Evolutionary conservation across 257 asterid genomes (phyloP).

Genomic region (Ehretia macrophylla): DNA sequence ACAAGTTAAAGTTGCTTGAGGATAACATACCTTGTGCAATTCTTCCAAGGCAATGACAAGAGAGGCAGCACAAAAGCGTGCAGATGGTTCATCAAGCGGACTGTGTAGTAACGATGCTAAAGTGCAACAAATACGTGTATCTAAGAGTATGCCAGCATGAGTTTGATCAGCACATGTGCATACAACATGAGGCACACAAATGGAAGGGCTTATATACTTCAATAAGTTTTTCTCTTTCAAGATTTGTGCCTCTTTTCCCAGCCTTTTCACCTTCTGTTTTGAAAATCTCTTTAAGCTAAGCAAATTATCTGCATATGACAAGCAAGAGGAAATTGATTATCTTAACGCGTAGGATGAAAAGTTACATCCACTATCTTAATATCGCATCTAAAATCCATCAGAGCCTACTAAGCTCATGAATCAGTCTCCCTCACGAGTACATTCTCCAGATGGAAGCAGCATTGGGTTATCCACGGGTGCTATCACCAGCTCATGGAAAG

Average conservation of each 20-base stretch:
- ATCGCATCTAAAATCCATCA: background rate
- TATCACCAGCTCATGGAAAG: background rate
- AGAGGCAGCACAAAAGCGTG: constrained; percentile 82
- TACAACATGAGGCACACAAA: constrained; percentile 73
- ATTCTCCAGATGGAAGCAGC: too few species aligned
- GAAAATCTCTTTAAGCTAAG: constrained; percentile 87
- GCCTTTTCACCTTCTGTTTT: constrained; percentile 64
- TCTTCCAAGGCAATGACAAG: constrained; percentile 72
- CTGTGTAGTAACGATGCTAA: constrained; percentile 53
- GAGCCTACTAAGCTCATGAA: too few species aligned
- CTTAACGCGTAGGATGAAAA: background rate
- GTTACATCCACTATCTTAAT: background rate
- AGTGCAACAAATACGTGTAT: constrained; percentile 66
- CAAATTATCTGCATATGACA: constrained; percentile 50
- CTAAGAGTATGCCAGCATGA: constrained; percentile 72
- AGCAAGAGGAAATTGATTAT: background rate
- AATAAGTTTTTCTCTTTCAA: constrained; percentile 69
- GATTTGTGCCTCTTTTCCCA: constrained; percentile 70
- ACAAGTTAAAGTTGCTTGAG: constrained; percentile 10
- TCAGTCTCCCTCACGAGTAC: too few species aligned
- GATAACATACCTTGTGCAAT: constrained; percentile 66
- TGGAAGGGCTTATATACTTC: constrained; percentile 41
- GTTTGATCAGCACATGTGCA: constrained; percentile 74
- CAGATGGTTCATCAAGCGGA: constrained; percentile 71
- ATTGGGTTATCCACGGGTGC: too few species aligned